These are phyloP conservation scores for Exophiala alcalophila DNA, from an alignment of 2,329 filamentous ascomycete species.

Conservation along the genomic window DNA sequence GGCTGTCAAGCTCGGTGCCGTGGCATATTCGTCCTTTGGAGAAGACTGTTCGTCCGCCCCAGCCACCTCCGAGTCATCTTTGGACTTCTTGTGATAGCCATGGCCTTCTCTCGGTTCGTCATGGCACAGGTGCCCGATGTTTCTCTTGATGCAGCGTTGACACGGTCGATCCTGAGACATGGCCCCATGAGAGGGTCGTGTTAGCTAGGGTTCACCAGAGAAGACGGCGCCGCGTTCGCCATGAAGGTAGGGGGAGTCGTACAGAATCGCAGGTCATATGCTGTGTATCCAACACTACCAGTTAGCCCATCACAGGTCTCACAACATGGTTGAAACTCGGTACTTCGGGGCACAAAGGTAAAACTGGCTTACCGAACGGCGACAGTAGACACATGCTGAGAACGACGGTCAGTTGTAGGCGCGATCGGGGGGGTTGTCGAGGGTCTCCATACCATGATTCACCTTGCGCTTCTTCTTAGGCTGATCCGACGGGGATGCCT, in stretches of 20 bases:
- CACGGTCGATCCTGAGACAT: constrained; percentile 80
- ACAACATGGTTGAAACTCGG: constrained; percentile 29
- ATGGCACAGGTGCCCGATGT: constrained; percentile 97
- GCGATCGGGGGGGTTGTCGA: constrained; percentile 19
- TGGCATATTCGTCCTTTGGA: constrained; percentile 44
- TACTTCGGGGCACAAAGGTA: constrained; percentile 13
- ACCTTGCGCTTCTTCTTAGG: constrained; percentile 85
- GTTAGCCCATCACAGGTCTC: constrained; percentile 46
- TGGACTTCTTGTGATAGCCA: constrained; percentile 67
- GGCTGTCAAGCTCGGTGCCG: constrained; percentile 49
- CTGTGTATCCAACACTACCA: constrained; percentile 51
- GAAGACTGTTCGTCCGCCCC: constrained; percentile 57
- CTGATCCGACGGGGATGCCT: constrained; percentile 48
- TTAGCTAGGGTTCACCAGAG: constrained; percentile 31
- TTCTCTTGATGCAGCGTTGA: constrained; percentile 95
- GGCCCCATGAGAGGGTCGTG: constrained; percentile 38
- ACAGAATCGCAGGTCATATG: constrained; percentile 93
- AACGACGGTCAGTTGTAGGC: constrained; percentile 39
- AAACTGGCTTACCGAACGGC: constrained; percentile 70
- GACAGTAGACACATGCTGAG: constrained; percentile 83
- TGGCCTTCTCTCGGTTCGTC: constrained; percentile 84
- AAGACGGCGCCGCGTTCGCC: constrained; percentile 25
- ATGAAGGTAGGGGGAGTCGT: constrained; percentile 30
- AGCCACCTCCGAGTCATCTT: constrained; percentile 59
- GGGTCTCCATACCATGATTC: constrained; percentile 66